phyloP scores from a whole-genome alignment of 257 asterid genomes.

The Solanum neorickii region DNA sequence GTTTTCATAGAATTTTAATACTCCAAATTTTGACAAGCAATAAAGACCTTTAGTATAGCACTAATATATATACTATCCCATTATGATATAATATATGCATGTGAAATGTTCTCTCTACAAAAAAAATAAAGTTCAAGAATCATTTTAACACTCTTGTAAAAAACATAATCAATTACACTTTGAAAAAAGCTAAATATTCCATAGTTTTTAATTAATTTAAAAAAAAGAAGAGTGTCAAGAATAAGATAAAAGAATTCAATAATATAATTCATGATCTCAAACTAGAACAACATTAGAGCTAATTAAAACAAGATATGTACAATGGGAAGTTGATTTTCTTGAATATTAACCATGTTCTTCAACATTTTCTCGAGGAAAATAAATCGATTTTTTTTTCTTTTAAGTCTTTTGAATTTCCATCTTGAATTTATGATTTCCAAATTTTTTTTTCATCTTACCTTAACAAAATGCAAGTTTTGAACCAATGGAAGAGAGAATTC shows the following conservation, averaged over 20 bases:
- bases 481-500: slow-evolving; percentile 22
- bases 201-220: background rate
- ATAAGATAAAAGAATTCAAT: background rate
- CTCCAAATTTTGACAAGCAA: slow-evolving; percentile 29
- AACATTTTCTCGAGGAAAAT: slow-evolving; percentile 18
- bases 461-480: slow-evolving; percentile 10
- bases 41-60: slow-evolving; percentile 24
- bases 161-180: slow-evolving; percentile 13
- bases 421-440: background rate
- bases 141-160: slow-evolving; percentile 5
- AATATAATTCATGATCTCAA: background rate
- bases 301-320: background rate
- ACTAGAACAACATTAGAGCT: background rate
- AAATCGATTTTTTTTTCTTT: background rate
- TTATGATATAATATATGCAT: slow-evolving; percentile 11
- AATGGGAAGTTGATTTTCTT: slow-evolving; percentile 40
- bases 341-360: slow-evolving; percentile 38
- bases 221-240: background rate
- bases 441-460: background rate
- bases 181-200: slow-evolving; percentile 28
- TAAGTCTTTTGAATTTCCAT: background rate
- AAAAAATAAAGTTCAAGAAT: slow-evolving; percentile 6
- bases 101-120: slow-evolving; percentile 16
- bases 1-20: background rate
- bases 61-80: slow-evolving; percentile 1